These are phyloP conservation scores for Coemansia aciculifera DNA, from an alignment of 192 early-diverging fungal genomes.

Conservation along the genomic window DNA sequence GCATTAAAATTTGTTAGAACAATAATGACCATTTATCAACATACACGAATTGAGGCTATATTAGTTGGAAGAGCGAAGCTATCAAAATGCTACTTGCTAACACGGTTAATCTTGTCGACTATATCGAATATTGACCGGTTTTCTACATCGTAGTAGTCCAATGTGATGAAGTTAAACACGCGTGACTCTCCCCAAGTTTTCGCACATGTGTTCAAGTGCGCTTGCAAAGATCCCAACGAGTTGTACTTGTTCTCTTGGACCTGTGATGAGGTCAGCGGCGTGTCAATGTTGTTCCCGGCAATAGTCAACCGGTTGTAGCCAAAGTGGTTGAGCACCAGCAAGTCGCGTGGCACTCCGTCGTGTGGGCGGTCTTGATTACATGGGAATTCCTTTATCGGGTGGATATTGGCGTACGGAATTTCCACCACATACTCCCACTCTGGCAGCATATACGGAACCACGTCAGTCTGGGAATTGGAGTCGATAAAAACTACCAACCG, in stretches of 20 bases:
- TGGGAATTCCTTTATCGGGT: constrained; percentile 32
- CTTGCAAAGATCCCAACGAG: constrained; percentile 19
- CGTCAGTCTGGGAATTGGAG: constrained; percentile 58
- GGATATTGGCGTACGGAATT: constrained; percentile 40
- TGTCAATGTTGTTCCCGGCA: constrained; percentile 32
- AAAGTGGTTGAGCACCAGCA: constrained; percentile 54
- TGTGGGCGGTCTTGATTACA: constrained; percentile 47
- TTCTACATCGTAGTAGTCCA: constrained; percentile 52
- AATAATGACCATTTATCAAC: not conserved
- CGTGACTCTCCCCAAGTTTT: constrained; percentile 23
- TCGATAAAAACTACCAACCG: constrained; percentile 69
- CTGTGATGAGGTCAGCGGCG: constrained; percentile 20
- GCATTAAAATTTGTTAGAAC: not conserved
- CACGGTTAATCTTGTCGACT: constrained; percentile 35
- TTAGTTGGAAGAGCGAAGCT: not conserved
- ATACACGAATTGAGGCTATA: not conserved
- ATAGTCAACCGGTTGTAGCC: constrained; percentile 37
- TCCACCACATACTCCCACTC: constrained; percentile 53
- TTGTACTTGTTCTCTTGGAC: constrained; percentile 38
- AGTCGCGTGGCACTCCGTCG: constrained; percentile 31
- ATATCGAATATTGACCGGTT: constrained; percentile 28
- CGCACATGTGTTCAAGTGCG: constrained; percentile 33
- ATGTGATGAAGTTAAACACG: constrained; percentile 40
- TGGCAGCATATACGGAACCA: constrained; percentile 53
- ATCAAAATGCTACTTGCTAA: not conserved